These are phyloP conservation scores for Friedmanniomyces simplex DNA, from an alignment of 495 filamentous ascomycete genomes.

Conservation along the genomic window DNA sequence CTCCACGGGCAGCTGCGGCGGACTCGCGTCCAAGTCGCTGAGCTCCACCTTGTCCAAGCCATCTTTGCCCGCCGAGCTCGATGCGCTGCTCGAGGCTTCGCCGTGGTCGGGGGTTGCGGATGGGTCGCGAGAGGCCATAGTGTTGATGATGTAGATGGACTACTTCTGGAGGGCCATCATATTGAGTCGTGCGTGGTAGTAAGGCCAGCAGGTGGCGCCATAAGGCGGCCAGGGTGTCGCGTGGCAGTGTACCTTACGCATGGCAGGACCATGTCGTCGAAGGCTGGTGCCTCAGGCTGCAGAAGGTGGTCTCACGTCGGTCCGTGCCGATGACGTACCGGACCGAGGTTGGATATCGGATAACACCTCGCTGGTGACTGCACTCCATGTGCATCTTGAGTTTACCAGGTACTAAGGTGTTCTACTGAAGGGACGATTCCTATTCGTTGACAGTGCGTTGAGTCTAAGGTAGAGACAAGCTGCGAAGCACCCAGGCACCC, in stretches of 20 bases:
- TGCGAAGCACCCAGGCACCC: not conserved
- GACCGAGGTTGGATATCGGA: no score
- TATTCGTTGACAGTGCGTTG: no score
- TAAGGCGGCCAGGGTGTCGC: not conserved
- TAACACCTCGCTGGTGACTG: no score
- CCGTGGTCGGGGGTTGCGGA: not conserved
- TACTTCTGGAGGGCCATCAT: not conserved
- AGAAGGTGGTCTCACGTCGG: no score
- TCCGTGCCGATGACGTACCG: no score
- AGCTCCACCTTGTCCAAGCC: slow-evolving; percentile 20
- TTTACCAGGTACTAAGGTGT: no score
- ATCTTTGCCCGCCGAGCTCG: slow-evolving; percentile 11
- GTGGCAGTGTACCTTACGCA: not conserved
- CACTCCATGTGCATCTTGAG: no score
- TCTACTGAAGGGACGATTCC: no score
- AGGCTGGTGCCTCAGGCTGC: no score
- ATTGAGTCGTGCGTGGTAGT: not conserved
- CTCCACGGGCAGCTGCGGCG: slow-evolving; percentile 47
- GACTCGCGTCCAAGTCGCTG: slow-evolving; percentile 20
- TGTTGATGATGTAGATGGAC: not conserved
- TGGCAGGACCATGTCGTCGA: not conserved
- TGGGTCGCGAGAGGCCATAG: not conserved
- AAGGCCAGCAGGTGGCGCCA: not conserved
- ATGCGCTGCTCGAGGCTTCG: slow-evolving; percentile 2
- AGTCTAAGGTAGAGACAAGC: no score